A percentile compares a stretch with the other conserved stretches of the same genome.
Conservation (phyloP, 2,329 filamentous ascomycete genomes). For the Fusarium tjaetaba region DNA sequence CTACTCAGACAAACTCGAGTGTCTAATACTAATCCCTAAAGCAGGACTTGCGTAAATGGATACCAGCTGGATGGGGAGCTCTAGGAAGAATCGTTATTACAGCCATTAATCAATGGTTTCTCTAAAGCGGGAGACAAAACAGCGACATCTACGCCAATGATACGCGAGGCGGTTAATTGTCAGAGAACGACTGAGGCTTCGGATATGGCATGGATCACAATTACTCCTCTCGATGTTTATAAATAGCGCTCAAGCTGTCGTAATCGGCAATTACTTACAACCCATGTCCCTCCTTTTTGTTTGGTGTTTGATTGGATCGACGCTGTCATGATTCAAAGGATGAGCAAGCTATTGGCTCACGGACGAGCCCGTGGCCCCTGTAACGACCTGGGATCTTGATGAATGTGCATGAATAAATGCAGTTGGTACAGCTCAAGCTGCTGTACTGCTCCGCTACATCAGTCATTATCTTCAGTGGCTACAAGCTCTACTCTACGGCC, state of each 20-base stretch:
- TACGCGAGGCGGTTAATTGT: constrained; percentile 16
- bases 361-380: constrained; percentile 15
- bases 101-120: too few species aligned
- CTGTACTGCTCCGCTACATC: neutral
- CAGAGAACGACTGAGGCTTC: neutral
- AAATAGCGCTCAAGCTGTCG: neutral
- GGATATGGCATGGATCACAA: neutral
- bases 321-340: neutral
- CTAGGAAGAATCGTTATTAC: too few species aligned
- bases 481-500: neutral
- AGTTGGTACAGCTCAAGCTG: neutral
- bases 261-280: neutral
- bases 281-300: constrained; percentile 14
- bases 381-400: constrained; percentile 15
- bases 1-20: too few species aligned
- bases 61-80: too few species aligned
- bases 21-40: too few species aligned
- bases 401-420: constrained; percentile 13
- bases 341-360: constrained; percentile 28
- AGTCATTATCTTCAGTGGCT: constrained; percentile 6
- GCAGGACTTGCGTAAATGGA: too few species aligned
- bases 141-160: constrained; percentile 2
- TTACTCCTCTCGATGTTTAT: neutral
- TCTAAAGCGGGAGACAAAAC: too few species aligned
- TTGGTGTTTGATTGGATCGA: constrained; percentile 30